phyloP scores from a whole-genome alignment of 2,329 filamentous ascomycete species.

The Nothophaeocryptopus gaeumannii region DNA sequence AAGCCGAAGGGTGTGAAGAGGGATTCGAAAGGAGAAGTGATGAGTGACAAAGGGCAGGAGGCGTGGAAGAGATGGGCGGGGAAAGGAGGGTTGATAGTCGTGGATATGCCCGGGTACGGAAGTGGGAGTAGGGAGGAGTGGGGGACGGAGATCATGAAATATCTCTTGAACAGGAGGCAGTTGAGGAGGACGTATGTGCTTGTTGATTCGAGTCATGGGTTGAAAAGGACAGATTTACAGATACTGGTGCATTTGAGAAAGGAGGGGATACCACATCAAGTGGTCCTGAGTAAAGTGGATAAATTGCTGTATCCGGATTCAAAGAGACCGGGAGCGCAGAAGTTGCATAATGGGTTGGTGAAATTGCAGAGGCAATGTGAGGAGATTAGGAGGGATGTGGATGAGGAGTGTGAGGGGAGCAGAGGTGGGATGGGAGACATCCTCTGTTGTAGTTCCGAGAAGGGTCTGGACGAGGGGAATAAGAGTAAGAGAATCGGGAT shows the following conservation, averaged over 20 bases:
- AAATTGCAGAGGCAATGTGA: slow-evolving; percentile 41
- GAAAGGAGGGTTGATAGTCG: slow-evolving; percentile 52
- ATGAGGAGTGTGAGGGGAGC: slow-evolving; percentile 40
- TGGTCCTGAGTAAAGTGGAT: slow-evolving; percentile 67
- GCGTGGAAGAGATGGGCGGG: slow-evolving; percentile 35
- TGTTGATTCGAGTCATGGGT: slow-evolving; percentile 60
- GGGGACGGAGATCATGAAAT: slow-evolving; percentile 67
- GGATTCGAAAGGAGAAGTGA: slow-evolving; percentile 29
- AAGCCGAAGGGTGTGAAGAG: slow-evolving; percentile 6
- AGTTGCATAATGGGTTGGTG: slow-evolving; percentile 29
- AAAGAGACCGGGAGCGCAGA: slow-evolving; percentile 26
- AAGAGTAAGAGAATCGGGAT: slow-evolving; percentile 59
- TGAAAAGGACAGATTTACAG: slow-evolving; percentile 59
- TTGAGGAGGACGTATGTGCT: slow-evolving; percentile 63
- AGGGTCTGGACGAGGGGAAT: slow-evolving; percentile 44
- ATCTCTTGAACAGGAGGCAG: slow-evolving; percentile 60
- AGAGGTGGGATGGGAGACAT: slow-evolving; percentile 55
- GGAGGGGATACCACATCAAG: slow-evolving; percentile 60
- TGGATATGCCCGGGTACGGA: slow-evolving; percentile 73
- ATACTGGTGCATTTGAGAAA: slow-evolving; percentile 57
- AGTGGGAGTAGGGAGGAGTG: slow-evolving; percentile 60
- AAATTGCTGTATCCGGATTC: slow-evolving; percentile 44
- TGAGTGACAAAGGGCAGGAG: slow-evolving; percentile 37
- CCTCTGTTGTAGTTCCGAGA: slow-evolving; percentile 57
- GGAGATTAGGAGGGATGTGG: slow-evolving; percentile 40